Base-by-base conservation (phyloP, 2,329 filamentous ascomycete species). In the Fusarium neocosmosporiellum region DNA sequence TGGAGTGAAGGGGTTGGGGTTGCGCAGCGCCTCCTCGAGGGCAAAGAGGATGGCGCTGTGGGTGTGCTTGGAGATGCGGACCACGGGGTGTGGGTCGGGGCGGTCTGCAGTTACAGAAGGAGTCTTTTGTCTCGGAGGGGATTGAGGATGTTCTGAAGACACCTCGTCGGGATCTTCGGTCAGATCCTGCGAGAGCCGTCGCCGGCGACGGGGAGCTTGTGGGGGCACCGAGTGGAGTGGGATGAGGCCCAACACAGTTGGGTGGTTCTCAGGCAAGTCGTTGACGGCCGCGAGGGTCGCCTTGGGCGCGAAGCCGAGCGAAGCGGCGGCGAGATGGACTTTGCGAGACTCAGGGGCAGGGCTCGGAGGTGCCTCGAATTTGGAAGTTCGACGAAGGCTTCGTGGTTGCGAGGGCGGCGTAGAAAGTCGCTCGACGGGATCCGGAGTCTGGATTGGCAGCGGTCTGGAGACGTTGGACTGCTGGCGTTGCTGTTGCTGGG, bases 11-110 rank as follows among this genome's bases (percentile, higher is more conserved):
- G 90, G 86, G 74, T 94, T 89, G 3, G 96, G 95, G 54, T 92
- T 89, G 75, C 95, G 92, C 75, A 98, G 88, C 39, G 94, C 94
- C 85, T 97, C 94, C 86, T 98, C 95, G 65, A 98, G 90, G 39
- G 95, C 91, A 86, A 93, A 98, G 77, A 97, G 92, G 80, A 99
- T 95, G 39, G 96, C 96, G 81, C 93, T 94, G 73, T 94, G 93
- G 54, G 94, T 98, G 73, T 93, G 91, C 76, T 90, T 92, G 55
- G 95, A 98, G 81, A 98, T 92, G 78, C 90, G 91, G 69, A 88
- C 81, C 62, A 84, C 83, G 8, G 86, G 85, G 70, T 88, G 86
- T 46, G 84, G 81, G 62, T 84, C 80, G 59, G 81, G 78, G 67
- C 74, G 80, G 63, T 81, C 75, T 63, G 77, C 69, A 70, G 78